Evolutionary conservation across 192 early-diverging fungal genomes (phyloP).

Genomic region (Linderina pennispora): DNA sequence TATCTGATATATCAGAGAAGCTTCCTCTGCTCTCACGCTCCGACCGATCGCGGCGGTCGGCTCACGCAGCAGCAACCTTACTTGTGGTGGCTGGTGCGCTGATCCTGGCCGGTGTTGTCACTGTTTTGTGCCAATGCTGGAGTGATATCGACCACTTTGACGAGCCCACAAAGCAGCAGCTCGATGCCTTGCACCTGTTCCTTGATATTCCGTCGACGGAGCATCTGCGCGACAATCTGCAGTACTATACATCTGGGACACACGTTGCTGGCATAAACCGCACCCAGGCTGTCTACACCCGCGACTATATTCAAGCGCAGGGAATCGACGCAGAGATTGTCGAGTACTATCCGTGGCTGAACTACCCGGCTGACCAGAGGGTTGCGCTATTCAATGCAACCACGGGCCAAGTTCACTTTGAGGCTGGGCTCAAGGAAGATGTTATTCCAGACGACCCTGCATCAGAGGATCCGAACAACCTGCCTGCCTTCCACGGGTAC

Average conservation of each 20-base stretch:
- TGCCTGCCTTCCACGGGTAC: constrained; percentile 58
- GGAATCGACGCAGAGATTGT: constrained; percentile 51
- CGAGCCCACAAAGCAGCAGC: not conserved
- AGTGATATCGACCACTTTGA: not conserved
- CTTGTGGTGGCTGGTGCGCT: not conserved
- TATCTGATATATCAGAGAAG: not conserved
- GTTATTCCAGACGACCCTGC: constrained; percentile 54
- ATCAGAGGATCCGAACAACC: constrained; percentile 48
- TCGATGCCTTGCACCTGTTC: not conserved
- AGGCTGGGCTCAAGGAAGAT: constrained; percentile 53
- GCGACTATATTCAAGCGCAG: constrained; percentile 45
- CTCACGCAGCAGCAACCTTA: not conserved
- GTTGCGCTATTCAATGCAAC: constrained; percentile 47
- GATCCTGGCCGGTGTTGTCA: not conserved
- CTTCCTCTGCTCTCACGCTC: not conserved
- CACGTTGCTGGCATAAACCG: constrained; percentile 42
- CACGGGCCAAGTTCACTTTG: constrained; percentile 36
- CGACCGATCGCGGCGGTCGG: not conserved
- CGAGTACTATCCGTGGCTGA: constrained; percentile 54
- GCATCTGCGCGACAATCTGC: constrained; percentile 8
- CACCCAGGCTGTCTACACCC: constrained; percentile 25
- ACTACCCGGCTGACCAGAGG: constrained; percentile 43
- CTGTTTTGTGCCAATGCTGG: not conserved
- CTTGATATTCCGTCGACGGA: not conserved
- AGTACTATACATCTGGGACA: constrained; percentile 30